Evolutionary conservation across 441 rosid species (phyloP), one percentile per base, ranked within the genome.

Genomic region (Codiaeum variegatum): DNA sequence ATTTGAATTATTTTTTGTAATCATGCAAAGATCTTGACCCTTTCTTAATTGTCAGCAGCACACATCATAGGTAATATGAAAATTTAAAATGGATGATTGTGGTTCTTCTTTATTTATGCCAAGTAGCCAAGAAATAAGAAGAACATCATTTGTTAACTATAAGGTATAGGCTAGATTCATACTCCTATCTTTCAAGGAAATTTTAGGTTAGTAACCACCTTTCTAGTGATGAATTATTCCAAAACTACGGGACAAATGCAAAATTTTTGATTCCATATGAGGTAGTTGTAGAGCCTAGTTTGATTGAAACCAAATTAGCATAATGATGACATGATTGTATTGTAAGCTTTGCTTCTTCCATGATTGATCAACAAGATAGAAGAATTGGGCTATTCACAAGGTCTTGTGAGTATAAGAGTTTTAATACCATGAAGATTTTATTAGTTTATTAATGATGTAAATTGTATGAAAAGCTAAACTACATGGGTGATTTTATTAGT

Each of bases 341-440:
- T 56, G 36, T 70, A 24, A 70, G 73, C 46, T 70, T 40, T 6
- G 73, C 18, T 70, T 70, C 65, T 70, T 60, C 46, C 12, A 49
- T 71, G 12, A 7, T n/a, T 38, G 19, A 47, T 49, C 24, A 34
- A 68, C 6, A 40, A 55, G 24, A 28, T 71, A 24, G 28, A 34
- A 16, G 74, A 60, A 28, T 3, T 26, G 4, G 15, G 26, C 19
- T 11, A 5, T 49, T 49, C 19, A 3, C 19, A 21, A n/a, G n/a
- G n/a, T n/a, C 55, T 49, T 49, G 55, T 13, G n/a, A 49, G 21
- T 49, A 15, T 49, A n/a, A 49, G 5, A 49, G n/a, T 28, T 60
- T 34, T 71, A 18, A 58, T 71, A 71, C 67, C 66, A 59, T 71
- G n/a, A n/a, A n/a, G n/a, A n/a, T n/a, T n/a, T n/a, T n/a, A n/a